A percentile compares a stretch with the other conserved stretches of the same genome.
Evolutionary conservation across 2,329 filamentous ascomycete genomes (phyloP).

Genomic region (Diaporthe eres): DNA sequence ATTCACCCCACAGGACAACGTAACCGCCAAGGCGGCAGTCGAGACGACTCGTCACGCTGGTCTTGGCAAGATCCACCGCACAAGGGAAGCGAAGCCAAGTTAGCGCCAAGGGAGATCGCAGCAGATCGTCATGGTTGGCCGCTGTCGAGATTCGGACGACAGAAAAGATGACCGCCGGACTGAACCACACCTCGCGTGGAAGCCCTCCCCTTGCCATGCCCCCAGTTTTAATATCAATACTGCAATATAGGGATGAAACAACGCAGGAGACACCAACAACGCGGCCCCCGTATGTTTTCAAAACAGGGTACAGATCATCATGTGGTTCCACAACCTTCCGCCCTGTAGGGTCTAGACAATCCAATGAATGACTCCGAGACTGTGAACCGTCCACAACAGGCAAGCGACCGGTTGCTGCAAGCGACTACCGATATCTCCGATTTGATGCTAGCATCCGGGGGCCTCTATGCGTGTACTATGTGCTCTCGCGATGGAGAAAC

Average conservation of each 20-base stretch:
- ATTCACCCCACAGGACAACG: conserved; percentile 25
- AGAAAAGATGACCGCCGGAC: conserved; percentile 19
- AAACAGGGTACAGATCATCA: conserved; percentile 13
- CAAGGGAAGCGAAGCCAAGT: conserved; percentile 19
- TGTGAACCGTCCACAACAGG: neutral
- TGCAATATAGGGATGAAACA: conserved; percentile 28
- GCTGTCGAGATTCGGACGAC: conserved; percentile 29
- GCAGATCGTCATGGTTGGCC: conserved; percentile 28
- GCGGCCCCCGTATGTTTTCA: conserved; percentile 3
- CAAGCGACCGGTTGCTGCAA: neutral
- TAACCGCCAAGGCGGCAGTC: conserved; percentile 34
- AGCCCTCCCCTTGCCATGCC: conserved; percentile 8
- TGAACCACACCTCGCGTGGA: neutral
- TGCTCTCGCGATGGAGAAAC: neutral
- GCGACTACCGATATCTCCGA: conserved; percentile 18
- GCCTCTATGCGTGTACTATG: neutral
- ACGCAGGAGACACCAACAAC: conserved; percentile 14
- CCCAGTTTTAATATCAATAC: conserved; percentile 30
- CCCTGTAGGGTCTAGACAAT: conserved; percentile 21
- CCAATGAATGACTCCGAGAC: neutral
- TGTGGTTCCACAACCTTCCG: conserved; percentile 2
- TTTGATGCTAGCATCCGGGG: neutral
- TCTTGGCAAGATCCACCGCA: conserved; percentile 25
- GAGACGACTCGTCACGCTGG: conserved; percentile 6
- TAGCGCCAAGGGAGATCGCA: conserved; percentile 22